Evolutionary conservation across 768 basidiomycete genomes (phyloP).

Genomic region (Cyclocybe aegerita): DNA sequence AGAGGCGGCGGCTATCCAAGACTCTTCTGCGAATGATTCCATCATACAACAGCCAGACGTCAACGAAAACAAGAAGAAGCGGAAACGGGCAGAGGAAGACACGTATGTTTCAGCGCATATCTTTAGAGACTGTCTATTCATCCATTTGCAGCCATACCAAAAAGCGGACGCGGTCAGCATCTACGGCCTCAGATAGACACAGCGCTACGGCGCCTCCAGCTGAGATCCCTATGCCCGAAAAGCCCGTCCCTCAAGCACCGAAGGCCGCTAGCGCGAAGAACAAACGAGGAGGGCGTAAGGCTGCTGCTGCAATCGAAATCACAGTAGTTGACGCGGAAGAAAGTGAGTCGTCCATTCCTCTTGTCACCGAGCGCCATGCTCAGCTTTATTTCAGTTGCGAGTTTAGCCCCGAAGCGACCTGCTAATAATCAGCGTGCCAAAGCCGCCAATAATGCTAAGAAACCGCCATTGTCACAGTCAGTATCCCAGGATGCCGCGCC

Average conservation of each 20-base stretch:
- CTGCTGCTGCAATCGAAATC: constrained; percentile 28
- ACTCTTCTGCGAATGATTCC: constrained; percentile 37
- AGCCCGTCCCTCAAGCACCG: constrained; percentile 26
- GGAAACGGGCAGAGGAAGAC: constrained; percentile 77
- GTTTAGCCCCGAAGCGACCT: constrained; percentile 33
- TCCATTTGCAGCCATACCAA: constrained; percentile 42
- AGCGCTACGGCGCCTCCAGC: constrained; percentile 37
- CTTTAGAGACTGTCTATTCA: not conserved
- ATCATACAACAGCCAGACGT: constrained; percentile 40
- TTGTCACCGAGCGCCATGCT: constrained; percentile 9
- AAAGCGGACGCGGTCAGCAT: constrained; percentile 78
- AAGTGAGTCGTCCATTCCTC: constrained; percentile 35
- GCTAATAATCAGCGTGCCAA: constrained; percentile 37
- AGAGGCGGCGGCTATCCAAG: constrained; percentile 58
- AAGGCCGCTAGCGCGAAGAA: constrained; percentile 27
- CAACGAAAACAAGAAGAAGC: constrained; percentile 65
- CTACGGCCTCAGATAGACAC: constrained; percentile 63
- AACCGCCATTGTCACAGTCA: constrained; percentile 29
- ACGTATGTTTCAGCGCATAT: constrained; percentile 39
- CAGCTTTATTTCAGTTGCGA: constrained; percentile 9
- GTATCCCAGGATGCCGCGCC: constrained; percentile 24
- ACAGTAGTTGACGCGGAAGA: constrained; percentile 56
- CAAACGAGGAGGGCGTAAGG: constrained; percentile 47
- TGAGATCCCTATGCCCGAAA: constrained; percentile 37
- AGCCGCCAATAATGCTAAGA: constrained; percentile 39